These are phyloP conservation scores for Metschnikowia dekortorum DNA, from an alignment of 805 yeast species.

Conservation along the genomic window DNA sequence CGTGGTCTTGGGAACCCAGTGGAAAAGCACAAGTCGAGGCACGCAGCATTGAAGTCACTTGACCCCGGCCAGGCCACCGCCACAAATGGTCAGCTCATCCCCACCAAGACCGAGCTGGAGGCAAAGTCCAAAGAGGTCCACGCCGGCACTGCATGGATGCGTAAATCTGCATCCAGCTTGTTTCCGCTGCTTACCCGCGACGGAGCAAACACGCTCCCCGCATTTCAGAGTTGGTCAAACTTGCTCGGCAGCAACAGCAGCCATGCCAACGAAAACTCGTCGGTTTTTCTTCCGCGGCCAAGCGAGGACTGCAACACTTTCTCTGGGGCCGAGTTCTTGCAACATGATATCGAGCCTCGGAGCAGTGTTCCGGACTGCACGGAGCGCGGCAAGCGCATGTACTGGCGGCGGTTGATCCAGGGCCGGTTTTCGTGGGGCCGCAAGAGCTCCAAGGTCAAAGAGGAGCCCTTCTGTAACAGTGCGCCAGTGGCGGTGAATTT, in stretches of 20 bases:
- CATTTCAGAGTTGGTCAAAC: background rate
- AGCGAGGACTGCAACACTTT: background rate
- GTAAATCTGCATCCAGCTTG: constrained; percentile 5
- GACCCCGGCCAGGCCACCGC: background rate
- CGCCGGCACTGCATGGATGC: background rate
- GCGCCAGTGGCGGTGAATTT: background rate
- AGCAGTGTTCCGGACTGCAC: background rate
- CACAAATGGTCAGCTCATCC: background rate
- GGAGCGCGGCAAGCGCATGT: background rate
- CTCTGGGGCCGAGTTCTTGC: background rate
- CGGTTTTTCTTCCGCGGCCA: background rate
- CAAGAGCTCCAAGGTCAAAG: background rate
- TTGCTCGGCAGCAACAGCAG: background rate
- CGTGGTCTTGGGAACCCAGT: background rate
- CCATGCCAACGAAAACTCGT: background rate
- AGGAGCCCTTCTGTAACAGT: background rate
- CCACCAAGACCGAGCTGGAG: background rate
- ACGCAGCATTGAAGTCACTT: background rate
- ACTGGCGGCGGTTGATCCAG: background rate
- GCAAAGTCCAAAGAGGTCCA: background rate
- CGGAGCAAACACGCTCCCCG: constrained; percentile 2
- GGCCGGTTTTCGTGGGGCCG: constrained; percentile 1
- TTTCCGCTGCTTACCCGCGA: constrained; percentile 11
- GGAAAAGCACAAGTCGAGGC: background rate
- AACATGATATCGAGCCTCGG: background rate